A percentile compares a stretch with the other conserved stretches of the same genome.
Conservation (phyloP, 495 filamentous ascomycete genomes). For the Beverwykella pulmonaria region DNA sequence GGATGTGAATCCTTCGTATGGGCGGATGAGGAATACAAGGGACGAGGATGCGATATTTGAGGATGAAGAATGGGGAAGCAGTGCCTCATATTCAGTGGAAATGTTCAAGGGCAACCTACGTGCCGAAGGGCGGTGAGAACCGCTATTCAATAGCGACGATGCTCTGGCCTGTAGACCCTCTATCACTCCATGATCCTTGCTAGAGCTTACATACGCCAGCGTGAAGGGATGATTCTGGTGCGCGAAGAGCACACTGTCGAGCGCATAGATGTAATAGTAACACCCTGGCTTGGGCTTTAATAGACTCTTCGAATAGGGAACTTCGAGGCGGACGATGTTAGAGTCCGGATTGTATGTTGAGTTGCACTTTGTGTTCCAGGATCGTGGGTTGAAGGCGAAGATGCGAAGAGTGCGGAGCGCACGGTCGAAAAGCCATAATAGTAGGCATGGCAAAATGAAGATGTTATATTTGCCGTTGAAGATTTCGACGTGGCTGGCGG, state of each 20-base stretch:
- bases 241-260: conserved; percentile 49
- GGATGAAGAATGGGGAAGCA: neutral
- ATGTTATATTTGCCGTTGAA: conserved; percentile 54
- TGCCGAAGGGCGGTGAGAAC: neutral
- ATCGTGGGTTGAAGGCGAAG: conserved; percentile 53
- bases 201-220: conserved; percentile 45
- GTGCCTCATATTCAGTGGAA: conserved; percentile 12
- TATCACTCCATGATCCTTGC: neutral
- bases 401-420: conserved; percentile 53
- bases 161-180: neutral
- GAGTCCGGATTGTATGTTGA: conserved; percentile 52
- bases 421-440: conserved; percentile 58
- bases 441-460: conserved; percentile 57
- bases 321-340: conserved; percentile 55
- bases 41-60: neutral
- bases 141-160: neutral
- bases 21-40: conserved; percentile 53
- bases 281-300: conserved; percentile 52
- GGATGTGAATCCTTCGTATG: conserved; percentile 55
- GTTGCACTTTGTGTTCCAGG: conserved; percentile 42
- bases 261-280: conserved; percentile 63
- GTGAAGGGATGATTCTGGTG: conserved; percentile 68
- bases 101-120: neutral
- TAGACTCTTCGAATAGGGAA: conserved; percentile 44
- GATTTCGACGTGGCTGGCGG: conserved; percentile 53